Base-by-base conservation (phyloP, 106 monocot genomes). In the Hemerocallis citrina region DNA sequence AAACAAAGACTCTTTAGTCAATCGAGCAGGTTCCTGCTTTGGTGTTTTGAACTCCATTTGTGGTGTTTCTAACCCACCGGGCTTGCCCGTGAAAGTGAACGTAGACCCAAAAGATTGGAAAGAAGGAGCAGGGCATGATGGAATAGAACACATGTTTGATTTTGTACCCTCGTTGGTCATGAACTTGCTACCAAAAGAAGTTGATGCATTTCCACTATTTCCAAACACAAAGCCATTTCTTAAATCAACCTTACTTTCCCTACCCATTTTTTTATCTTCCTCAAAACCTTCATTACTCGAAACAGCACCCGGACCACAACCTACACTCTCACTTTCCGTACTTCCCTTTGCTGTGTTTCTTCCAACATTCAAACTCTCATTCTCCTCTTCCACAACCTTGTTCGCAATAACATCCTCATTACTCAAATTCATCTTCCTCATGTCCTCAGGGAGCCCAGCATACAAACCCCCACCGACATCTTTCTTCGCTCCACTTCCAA, bases 371-470 rank as follows among this genome's bases (percentile, higher is more conserved):
- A 57, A 19, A 7, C 29, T 32, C 48, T 7, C 43, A 0, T 32
- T 32, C 43, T n/a, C n/a, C n/a, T 68, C 45, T 21, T 57, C 44
- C 23, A 29, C 31, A 30, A 48, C 15, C 13, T 60, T 12, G 32
- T 37, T n/a, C 12, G 16, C 16, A 21, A 17, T n/a, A 27, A 16
- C 32, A 11, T 17, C 21, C 47, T 21, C 29, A 6, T 11, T 70
- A 33, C 35, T 68, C 64, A 81, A 66, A 20, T 85, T 76, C 74
- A 80, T 61, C 34, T 71, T 77, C 42, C 40, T 43, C 65, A 78
- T 52, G 52, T 78, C 69, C 12, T 75, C 75, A 4, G 79, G 75
- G 17, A 89, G 72, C 62, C 72, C 56, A 23, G 38, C 60, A 11
- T 48, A 57, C 44, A 60, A 54, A 29, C 41, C 37, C 19, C n/a